Percentiles rank a stretch among this genome's conserved stretches.
Evolutionary conservation across 2,329 filamentous ascomycete genomes (phyloP).

Genomic region (Neospermospora avenae): DNA sequence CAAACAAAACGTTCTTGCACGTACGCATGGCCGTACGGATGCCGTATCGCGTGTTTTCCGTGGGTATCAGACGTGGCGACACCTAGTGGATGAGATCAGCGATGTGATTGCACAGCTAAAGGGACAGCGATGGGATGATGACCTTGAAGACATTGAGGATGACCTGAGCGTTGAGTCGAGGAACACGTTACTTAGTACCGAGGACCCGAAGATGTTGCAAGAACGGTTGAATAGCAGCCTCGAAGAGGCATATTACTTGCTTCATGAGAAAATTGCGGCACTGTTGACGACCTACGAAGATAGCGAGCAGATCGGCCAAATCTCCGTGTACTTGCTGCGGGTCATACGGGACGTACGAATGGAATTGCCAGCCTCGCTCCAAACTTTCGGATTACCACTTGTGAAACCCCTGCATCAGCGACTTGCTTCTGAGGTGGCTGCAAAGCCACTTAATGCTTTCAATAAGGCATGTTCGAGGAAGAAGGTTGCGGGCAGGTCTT

Average conservation of each 20-base stretch:
- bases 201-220: conserved; percentile 65
- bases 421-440: conserved; percentile 53
- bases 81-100: conserved; percentile 65
- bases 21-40: conserved; percentile 69
- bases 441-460: conserved; percentile 48
- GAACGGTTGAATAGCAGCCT: conserved; percentile 56
- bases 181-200: conserved; percentile 65
- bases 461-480: conserved; percentile 42
- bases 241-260: conserved; percentile 51
- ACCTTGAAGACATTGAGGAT: conserved; percentile 67
- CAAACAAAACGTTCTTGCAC: conserved; percentile 64
- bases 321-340: conserved; percentile 67
- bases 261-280: conserved; percentile 53
- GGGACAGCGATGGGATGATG: conserved; percentile 71
- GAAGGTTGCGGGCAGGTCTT: conserved; percentile 55
- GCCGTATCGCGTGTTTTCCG: conserved; percentile 59
- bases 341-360: conserved; percentile 71
- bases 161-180: conserved; percentile 66
- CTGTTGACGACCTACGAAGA: conserved; percentile 48
- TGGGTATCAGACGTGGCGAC: conserved; percentile 69
- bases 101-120: conserved; percentile 62
- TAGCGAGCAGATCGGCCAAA: conserved; percentile 46
- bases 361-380: conserved; percentile 54
- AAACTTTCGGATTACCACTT: conserved; percentile 56
- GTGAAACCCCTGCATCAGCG: conserved; percentile 62